Base-by-base conservation (phyloP, 1,284 basidiomycete genomes). In the Sanguinoderma infundibulare region DNA sequence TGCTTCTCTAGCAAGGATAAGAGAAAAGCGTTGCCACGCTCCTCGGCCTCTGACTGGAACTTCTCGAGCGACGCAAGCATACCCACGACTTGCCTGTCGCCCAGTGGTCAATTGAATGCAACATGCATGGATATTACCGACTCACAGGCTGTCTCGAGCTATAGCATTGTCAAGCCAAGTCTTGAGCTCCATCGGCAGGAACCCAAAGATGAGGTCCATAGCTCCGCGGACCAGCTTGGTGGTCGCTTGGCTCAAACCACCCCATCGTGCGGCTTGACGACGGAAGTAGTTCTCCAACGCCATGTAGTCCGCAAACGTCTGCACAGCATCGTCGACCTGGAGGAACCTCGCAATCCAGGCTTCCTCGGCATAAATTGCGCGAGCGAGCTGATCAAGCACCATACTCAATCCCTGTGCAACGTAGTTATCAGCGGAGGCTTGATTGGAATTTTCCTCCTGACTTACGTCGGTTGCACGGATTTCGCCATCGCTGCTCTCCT, bases 251-350 rank as follows among this genome's bases (percentile, higher is more conserved):
- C 86, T 87, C 49, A 94, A 79, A 1, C 87, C 88, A 15, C 84
- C 82, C 50, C 85, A 81, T n/a, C 91, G 82, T 9, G 91, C 83
- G 2, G 97, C 97, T 70, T 98, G 92, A 39, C 96, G 83, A 26
- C 94, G 84, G 81, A 98, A 98, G 77, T 98, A 98, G 58, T 90
- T 93, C 73, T 98, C 97, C 63, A 99, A 79, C 52, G 90, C 89
- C 87, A 96, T 94, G 70, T 98, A 96, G 76, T 98, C 97, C 9
- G 97, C 97, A 75, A 96, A 99, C 0, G 97, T 98, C 20, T 94
- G 83, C 26, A 88, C 88, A 47, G 89, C 86, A 70, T 97, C 94
- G 65, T 92, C 91, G 72, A 98, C 92, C 72, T 97, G 95, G 47
- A 99, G 79, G 74, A 98, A 96, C 68, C 96, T 93, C 9, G 90